Base-by-base conservation (phyloP, 495 filamentous ascomycete species). In the Lasiosphaeria ovina region DNA sequence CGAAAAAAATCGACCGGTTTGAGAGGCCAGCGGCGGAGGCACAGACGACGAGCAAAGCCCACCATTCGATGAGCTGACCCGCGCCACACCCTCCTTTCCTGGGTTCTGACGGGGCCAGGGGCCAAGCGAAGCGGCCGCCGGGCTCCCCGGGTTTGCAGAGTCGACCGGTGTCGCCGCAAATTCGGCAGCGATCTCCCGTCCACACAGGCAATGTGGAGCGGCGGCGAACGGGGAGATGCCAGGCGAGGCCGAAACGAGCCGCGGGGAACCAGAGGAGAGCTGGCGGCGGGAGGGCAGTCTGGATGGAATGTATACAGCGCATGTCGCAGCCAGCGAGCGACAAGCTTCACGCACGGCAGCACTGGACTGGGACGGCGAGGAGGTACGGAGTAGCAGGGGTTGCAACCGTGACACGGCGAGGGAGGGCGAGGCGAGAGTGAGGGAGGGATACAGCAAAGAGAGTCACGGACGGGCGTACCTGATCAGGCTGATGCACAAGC, bases 11-110 rank as follows among this genome's bases (percentile, higher is more conserved):
- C 16, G 58, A 59, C 50, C 42, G 42, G 44, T 59, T 56, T 60
- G 58, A 57, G 48, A 53, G 34, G 62, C 53, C 61, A 65, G 67
- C 67, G 63, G 54, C 63, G 40, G 51, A 65, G 61, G 65, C 61
- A 68, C 65, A 61, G 59, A 59, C 59, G 61, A 35, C 48, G 56
- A 47, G 40, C 58, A 58, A 59, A 54, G 54, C 48, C 47, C 36
- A 59, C 50, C 57, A 62, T 34, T 56, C 51, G 57, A 55, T 63
- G 59, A 57, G 42, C 62, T 50, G 35, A 60, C 58, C 40, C 51
- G 62, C 40, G 51, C 57, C 48, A 56, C 57, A 67, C 58, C 52
- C 63, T 24, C 24, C 24, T 24, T 2, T 24, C 51, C 52, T 56
- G 61, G 59, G 58, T 50, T 44, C 62, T 59, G 62, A 64, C 59